Percentiles rank a stretch among this genome's conserved stretches.
These are phyloP conservation scores for Meira nashicola DNA, from an alignment of 1,284 basidiomycete genomes.

Conservation along the genomic window DNA sequence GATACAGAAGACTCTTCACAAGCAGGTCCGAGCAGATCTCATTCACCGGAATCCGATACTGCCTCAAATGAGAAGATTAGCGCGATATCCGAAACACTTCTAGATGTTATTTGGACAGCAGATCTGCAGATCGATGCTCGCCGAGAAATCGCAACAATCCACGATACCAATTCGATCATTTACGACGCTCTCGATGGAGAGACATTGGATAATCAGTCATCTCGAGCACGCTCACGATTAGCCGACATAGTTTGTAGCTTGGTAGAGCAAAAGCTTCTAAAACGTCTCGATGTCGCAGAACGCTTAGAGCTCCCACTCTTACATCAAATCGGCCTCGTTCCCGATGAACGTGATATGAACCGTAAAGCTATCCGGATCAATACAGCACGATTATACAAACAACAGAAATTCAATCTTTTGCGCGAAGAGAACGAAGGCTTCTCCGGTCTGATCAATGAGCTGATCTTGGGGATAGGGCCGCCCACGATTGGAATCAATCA, in stretches of 20 bases:
- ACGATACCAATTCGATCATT: conserved; percentile 12
- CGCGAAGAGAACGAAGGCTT: conserved; percentile 97
- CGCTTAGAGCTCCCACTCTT: conserved; percentile 37
- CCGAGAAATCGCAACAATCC: conserved; percentile 18
- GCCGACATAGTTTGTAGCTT: conserved; percentile 11
- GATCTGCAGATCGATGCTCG: conserved; percentile 43
- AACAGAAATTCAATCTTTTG: conserved; percentile 95
- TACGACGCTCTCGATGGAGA: conserved; percentile 17
- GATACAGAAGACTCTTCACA: not conserved
- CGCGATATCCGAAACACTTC: conserved; percentile 11
- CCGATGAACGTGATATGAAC: conserved; percentile 34
- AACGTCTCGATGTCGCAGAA: conserved; percentile 9
- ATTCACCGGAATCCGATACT: not conserved
- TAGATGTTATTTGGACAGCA: conserved; percentile 42
- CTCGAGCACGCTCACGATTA: conserved; percentile 2
- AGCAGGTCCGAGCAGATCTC: conserved; percentile 1
- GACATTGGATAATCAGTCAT: not conserved
- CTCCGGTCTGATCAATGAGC: conserved; percentile 79
- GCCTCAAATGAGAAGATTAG: too few species aligned
- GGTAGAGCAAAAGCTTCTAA: conserved; percentile 14
- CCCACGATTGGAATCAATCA: conserved; percentile 57
- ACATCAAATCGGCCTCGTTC: conserved; percentile 25
- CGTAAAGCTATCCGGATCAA: conserved; percentile 43
- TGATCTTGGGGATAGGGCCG: conserved; percentile 72
- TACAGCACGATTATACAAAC: conserved; percentile 66